These are phyloP conservation scores for Sporothrix brasiliensis DNA, from an alignment of 2,329 filamentous ascomycete species.

Conservation along the genomic window DNA sequence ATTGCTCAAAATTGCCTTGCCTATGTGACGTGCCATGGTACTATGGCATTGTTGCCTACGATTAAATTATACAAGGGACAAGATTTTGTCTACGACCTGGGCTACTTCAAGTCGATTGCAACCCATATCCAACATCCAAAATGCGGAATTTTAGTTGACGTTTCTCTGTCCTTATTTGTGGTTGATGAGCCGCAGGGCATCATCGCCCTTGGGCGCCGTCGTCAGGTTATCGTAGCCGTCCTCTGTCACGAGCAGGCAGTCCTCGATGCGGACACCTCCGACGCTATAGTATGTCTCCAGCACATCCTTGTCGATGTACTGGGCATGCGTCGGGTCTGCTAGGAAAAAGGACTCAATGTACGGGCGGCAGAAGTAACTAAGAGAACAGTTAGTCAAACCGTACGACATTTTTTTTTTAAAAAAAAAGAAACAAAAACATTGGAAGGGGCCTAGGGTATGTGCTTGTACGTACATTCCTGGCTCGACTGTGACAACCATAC, in stretches of 20 bases:
- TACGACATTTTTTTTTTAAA: no score
- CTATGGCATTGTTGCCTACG: neutral
- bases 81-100: neutral
- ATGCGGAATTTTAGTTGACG: neutral
- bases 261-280: conserved; percentile 90
- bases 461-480: conserved; percentile 63
- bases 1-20: no score
- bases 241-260: conserved; percentile 80
- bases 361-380: conserved; percentile 72
- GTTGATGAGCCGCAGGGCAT: conserved; percentile 66
- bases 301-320: conserved; percentile 66
- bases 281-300: conserved; percentile 73
- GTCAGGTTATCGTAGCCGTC: conserved; percentile 83
- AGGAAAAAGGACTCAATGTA: conserved; percentile 73
- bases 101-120: neutral
- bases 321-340: conserved; percentile 58
- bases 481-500: conserved; percentile 78
- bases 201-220: conserved; percentile 72
- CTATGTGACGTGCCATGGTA: neutral
- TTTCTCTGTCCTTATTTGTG: conserved; percentile 32
- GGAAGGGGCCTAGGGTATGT: neutral
- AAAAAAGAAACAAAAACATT: neutral
- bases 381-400: neutral
- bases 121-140: conserved; percentile 10
- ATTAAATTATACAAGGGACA: neutral